Evolutionary conservation across 129 eudicot species (phyloP).

Genomic region (Lactuca saligna): DNA sequence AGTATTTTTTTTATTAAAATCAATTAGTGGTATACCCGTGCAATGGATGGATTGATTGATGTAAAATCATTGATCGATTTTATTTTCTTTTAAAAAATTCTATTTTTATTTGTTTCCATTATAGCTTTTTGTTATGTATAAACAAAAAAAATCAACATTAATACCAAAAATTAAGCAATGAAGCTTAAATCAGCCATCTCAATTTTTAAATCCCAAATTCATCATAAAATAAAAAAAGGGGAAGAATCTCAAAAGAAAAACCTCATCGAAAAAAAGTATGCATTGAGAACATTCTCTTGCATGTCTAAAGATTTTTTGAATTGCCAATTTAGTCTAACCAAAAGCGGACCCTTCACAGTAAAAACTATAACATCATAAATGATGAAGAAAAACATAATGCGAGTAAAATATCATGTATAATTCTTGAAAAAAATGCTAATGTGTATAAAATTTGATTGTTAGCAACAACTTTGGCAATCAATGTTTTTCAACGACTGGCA

Average conservation of each 20-base stretch:
- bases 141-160: constrained; percentile 11
- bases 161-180: neutral
- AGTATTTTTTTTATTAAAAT: too few relatives aligned
- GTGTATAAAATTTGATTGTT: constrained; percentile 89
- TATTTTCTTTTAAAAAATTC: too few relatives aligned
- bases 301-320: constrained; percentile 80
- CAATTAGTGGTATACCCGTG: too few relatives aligned
- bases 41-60: too few relatives aligned
- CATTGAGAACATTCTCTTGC: constrained; percentile 96
- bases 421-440: constrained; percentile 49
- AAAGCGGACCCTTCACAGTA: constrained; percentile 84
- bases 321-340: constrained; percentile 85
- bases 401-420: neutral
- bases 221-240: neutral
- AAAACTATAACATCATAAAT: neutral
- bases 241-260: constrained; percentile 8
- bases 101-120: too few relatives aligned
- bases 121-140: neutral
- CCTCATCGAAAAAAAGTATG: constrained; percentile 96
- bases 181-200: neutral
- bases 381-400: neutral
- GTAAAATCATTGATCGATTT: too few relatives aligned
- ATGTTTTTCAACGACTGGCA: constrained; percentile 96
- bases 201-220: neutral
- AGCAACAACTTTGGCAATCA: constrained; percentile 93